phyloP scores from a whole-genome alignment of 306 rosid genomes.

The Acacia confusa region DNA sequence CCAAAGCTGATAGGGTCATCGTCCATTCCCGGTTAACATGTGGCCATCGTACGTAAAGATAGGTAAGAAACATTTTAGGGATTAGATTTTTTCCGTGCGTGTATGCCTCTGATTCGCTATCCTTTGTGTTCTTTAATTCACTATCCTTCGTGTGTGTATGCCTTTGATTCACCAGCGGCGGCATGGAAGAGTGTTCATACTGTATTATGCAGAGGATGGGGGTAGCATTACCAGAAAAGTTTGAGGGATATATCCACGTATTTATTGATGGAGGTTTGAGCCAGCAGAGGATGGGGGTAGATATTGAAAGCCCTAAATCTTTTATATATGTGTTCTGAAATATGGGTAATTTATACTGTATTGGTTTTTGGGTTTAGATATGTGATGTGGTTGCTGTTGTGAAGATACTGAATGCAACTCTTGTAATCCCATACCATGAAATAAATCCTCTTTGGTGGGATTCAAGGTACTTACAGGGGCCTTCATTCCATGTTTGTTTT shows the following conservation, averaged over 20 bases:
- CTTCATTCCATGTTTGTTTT: not conserved
- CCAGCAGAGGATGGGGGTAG: constrained; percentile 99
- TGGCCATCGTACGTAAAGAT: too few relatives aligned
- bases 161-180: too few relatives aligned
- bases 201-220: too few relatives aligned
- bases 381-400: constrained; percentile 34
- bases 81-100: too few relatives aligned
- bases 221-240: constrained; percentile 75
- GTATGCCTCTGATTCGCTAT: too few relatives aligned
- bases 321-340: not conserved
- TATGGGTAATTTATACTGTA: not conserved
- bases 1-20: too few relatives aligned
- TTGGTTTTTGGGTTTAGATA: not conserved
- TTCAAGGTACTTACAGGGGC: constrained; percentile 45
- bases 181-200: too few relatives aligned
- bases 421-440: constrained; percentile 59
- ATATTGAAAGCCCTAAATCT: constrained; percentile 28
- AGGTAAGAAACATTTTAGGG: too few relatives aligned
- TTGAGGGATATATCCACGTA: constrained; percentile 85
- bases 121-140: too few relatives aligned
- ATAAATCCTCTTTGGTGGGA: constrained; percentile 74
- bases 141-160: too few relatives aligned
- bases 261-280: constrained; percentile 98
- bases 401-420: constrained; percentile 65
- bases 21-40: too few relatives aligned